Conservation (phyloP, 352 stramenopile genomes). For the Pythium insidiosum region DNA sequence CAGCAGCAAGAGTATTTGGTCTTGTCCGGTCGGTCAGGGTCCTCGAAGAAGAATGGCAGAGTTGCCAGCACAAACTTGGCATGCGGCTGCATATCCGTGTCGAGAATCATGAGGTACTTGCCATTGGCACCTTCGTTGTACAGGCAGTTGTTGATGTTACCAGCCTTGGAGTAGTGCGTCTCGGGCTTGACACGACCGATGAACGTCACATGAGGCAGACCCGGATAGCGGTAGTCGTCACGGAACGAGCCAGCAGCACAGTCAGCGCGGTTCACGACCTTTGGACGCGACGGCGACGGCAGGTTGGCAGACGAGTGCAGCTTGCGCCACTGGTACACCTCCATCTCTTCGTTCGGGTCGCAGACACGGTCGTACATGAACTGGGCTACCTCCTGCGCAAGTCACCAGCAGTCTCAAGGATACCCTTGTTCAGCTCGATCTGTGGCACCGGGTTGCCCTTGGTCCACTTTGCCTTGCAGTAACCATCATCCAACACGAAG, state of each 20-base stretch:
- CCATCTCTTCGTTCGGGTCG: slow-evolving; percentile 80
- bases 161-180: slow-evolving; percentile 77
- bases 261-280: slow-evolving; percentile 67
- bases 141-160: slow-evolving; percentile 88
- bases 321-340: slow-evolving; percentile 84
- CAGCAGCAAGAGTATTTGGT: slow-evolving; percentile 77
- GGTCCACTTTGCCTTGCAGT: slow-evolving; percentile 76
- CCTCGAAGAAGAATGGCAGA: slow-evolving; percentile 83
- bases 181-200: slow-evolving; percentile 70
- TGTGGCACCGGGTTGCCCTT: slow-evolving; percentile 61
- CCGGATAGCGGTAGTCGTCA: slow-evolving; percentile 82
- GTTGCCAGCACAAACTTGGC: slow-evolving; percentile 77
- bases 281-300: slow-evolving; percentile 53
- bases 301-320: slow-evolving; percentile 79
- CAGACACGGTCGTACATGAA: slow-evolving; percentile 87
- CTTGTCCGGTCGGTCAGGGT: slow-evolving; percentile 67
- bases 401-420: slow-evolving; percentile 74
- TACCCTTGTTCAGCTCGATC: slow-evolving; percentile 69
- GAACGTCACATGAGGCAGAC: slow-evolving; percentile 68
- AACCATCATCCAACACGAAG: slow-evolving; percentile 80
- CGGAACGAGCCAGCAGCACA: slow-evolving; percentile 77
- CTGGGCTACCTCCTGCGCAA: slow-evolving; percentile 78
- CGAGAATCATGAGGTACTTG: slow-evolving; percentile 73
- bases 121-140: slow-evolving; percentile 84
- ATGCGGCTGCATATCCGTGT: slow-evolving; percentile 84